Evolutionary conservation across 225 moss, liverwort and hornwort genomes (phyloP), one percentile per base, ranked within the genome.

Genomic region (Polytrichum commune): DNA sequence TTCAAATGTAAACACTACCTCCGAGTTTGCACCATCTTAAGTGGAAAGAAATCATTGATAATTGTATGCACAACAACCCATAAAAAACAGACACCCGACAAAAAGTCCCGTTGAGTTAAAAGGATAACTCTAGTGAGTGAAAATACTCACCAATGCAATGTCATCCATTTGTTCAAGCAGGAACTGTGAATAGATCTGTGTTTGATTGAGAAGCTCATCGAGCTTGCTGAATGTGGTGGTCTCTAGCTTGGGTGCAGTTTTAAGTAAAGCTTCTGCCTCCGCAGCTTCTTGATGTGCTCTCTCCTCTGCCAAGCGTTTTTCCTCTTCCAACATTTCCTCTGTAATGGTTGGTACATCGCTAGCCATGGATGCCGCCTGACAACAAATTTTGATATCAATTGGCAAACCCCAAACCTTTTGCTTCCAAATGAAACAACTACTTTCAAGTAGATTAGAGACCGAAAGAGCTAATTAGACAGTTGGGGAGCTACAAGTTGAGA

Each of bases 131-230:
- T 46, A 13, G 4, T 16, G 46, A 16, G 58, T 4, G 22, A 24
- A 58, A 58, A 6, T 27, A 69, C 80, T 26, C 28, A 90, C 93
- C 88, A 88, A 32, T 5, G 84, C 81, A 72, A 93, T 90, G 71
- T 84, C 89, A 54, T 89, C 90, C 96, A 97, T 97, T 72, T 86
- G 88, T 69, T 97, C 93, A 0, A 92, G 85, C 32, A 97, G 96
- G 78, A 97, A 97, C 74, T 93, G 87, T 2, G 96, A 90, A 72
- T 97, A 97, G 5, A 93, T 74, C 75, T 97, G 92, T 30, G 93
- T 90, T 82, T 91, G 87, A 20, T 75, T 93, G 60, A 97, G 85
- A 18, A 97, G 93, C 53, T 87, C 79, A 19, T 97, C 89, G 33
- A 97, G 84, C 79, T 89, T 90, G 82, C 74, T 83, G 74, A 85